Percentiles rank a stretch among this genome's conserved stretches.
Evolutionary conservation across 2,329 filamentous ascomycete species (phyloP).

Genomic region (Diaporthe sp.): DNA sequence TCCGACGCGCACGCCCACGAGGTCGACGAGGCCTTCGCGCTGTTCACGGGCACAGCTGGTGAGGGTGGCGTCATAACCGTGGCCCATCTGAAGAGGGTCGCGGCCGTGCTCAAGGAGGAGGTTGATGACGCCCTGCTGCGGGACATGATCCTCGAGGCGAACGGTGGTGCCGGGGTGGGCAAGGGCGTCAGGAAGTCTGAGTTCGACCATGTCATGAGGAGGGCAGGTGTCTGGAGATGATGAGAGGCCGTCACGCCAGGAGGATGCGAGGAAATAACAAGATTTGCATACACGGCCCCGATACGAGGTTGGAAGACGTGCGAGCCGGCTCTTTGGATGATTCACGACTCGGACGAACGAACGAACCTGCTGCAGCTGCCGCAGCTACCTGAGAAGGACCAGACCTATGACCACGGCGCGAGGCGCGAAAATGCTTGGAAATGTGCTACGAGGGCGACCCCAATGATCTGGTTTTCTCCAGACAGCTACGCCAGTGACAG

Average conservation of each 20-base stretch:
- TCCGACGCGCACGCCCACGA: constrained; percentile 72
- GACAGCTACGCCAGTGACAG: background rate
- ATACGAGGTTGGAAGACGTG: background rate
- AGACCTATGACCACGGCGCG: background rate
- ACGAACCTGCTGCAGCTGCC: background rate
- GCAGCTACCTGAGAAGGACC: background rate
- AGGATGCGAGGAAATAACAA: background rate
- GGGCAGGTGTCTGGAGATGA: constrained; percentile 91
- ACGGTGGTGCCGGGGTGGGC: constrained; percentile 80
- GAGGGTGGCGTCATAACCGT: constrained; percentile 76
- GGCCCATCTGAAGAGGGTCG: constrained; percentile 82
- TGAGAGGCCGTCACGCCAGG: background rate
- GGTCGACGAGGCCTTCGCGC: constrained; percentile 83
- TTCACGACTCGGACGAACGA: background rate
- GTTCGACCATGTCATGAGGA: constrained; percentile 87
- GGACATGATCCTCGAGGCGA: constrained; percentile 97
- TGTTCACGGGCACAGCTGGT: constrained; percentile 76
- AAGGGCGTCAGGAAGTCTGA: constrained; percentile 82
- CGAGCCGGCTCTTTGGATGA: background rate
- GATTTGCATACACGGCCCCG: background rate
- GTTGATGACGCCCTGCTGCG: constrained; percentile 85
- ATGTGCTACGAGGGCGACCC: background rate
- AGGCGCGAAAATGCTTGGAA: too few relatives aligned
- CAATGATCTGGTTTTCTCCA: too few relatives aligned
- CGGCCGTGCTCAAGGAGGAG: constrained; percentile 85